Conservation (phyloP, 2,329 filamentous ascomycete species). For the Myotisia sp. region DNA sequence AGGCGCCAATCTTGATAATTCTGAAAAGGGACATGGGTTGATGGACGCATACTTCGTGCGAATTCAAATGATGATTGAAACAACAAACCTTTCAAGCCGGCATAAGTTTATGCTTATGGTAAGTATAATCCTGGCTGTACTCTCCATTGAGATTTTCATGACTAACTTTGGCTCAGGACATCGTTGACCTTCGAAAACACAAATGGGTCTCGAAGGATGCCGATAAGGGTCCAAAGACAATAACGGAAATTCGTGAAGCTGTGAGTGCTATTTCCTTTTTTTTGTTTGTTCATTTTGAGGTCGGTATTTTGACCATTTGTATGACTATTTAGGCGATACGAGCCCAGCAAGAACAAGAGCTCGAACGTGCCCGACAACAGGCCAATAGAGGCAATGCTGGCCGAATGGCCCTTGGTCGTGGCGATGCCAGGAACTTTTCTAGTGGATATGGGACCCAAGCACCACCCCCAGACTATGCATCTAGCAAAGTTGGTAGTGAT, state of each 20-base stretch:
- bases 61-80: constrained; percentile 67
- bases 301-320: constrained; percentile 1
- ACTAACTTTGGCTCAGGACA: constrained; percentile 40
- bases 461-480: constrained; percentile 53
- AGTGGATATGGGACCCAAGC: constrained; percentile 52
- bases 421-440: constrained; percentile 75
- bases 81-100: constrained; percentile 69
- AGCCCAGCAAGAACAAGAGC: constrained; percentile 67
- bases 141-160: too few relatives aligned
- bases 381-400: constrained; percentile 48
- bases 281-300: not conserved
- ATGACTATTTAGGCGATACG: constrained; percentile 43
- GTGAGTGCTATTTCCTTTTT: constrained; percentile 32
- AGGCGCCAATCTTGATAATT: constrained; percentile 68
- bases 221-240: constrained; percentile 93
- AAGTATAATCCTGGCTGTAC: too few relatives aligned
- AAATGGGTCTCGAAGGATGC: constrained; percentile 77
- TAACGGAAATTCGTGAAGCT: constrained; percentile 77
- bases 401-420: constrained; percentile 61
- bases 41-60: constrained; percentile 91
- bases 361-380: constrained; percentile 40
- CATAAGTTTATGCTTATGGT: constrained; percentile 88
- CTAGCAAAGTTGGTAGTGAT: constrained; percentile 78
- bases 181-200: constrained; percentile 64
- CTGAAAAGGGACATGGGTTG: constrained; percentile 68